These are phyloP conservation scores for Xerocomus amazonicus DNA, from an alignment of 1,284 basidiomycete species.

Conservation along the genomic window DNA sequence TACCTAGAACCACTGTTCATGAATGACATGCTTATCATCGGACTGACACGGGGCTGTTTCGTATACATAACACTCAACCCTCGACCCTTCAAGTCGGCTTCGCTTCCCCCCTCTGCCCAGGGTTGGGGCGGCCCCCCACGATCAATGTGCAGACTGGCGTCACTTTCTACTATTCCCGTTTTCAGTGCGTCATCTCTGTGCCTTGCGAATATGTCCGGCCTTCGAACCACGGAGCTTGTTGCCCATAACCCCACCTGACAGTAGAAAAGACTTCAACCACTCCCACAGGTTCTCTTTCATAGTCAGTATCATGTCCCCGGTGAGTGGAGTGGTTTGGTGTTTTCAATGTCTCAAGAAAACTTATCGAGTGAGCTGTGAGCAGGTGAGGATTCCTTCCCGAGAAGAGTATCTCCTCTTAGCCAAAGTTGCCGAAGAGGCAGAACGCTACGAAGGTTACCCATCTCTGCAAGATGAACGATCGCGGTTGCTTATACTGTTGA, in stretches of 20 bases:
- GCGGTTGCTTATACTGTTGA: constrained; percentile 12
- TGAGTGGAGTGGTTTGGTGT: constrained; percentile 16
- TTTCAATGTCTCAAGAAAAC: background rate
- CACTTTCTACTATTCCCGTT: constrained; percentile 5
- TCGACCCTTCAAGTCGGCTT: constrained; percentile 18
- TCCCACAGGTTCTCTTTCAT: constrained; percentile 6
- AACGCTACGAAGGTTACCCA: constrained; percentile 55
- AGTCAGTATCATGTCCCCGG: constrained; percentile 31
- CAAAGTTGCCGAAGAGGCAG: constrained; percentile 65
- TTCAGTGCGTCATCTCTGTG: constrained; percentile 13
- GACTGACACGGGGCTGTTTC: constrained; percentile 14
- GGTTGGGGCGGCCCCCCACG: constrained; percentile 13
- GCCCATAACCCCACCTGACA: constrained; percentile 29
- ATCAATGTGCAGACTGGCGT: constrained; percentile 4
- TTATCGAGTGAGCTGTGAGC: constrained; percentile 3
- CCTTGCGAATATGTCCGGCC: constrained; percentile 12
- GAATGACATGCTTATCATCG: background rate
- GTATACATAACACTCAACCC: constrained; percentile 21
- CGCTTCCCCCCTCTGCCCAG: constrained; percentile 30
- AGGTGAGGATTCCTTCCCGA: constrained; percentile 33
- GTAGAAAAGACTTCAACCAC: constrained; percentile 30
- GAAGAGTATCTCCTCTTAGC: constrained; percentile 50
- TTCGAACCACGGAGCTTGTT: constrained; percentile 17
- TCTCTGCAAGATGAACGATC: background rate
- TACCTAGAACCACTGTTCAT: background rate